phyloP scores from a whole-genome alignment of 2,329 filamentous ascomycete genomes.

The Xylariaceae sp. region DNA sequence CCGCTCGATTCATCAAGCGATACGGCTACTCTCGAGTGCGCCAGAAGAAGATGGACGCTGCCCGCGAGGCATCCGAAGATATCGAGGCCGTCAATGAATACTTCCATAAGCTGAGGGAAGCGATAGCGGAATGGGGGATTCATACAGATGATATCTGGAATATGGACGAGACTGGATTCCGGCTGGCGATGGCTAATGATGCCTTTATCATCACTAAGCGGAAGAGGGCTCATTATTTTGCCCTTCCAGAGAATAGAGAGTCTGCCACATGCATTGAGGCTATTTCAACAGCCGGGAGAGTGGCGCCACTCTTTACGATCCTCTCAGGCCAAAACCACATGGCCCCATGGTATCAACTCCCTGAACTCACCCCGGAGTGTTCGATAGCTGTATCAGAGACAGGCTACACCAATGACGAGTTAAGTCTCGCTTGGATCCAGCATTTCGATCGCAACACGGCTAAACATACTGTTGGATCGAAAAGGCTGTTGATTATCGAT shows the following conservation, averaged over 20 bases:
- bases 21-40: neutral
- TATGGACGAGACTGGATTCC: conserved; percentile 1
- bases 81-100: neutral
- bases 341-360: neutral
- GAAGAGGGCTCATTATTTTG: neutral
- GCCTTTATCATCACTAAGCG: neutral
- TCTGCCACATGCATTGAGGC: neutral
- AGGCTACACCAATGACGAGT: neutral
- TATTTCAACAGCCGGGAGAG: neutral
- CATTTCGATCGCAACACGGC: neutral
- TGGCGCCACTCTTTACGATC: neutral
- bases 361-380: neutral
- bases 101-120: neutral
- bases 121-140: neutral
- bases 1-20: neutral
- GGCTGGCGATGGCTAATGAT: neutral
- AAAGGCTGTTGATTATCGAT: neutral
- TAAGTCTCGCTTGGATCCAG: neutral
- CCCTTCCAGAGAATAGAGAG: neutral
- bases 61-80: neutral
- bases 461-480: neutral
- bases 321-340: neutral
- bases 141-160: neutral
- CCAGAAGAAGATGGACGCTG: neutral
- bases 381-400: neutral